A percentile compares a stretch with the other conserved stretches of the same genome.
Conservation (phyloP, 768 basidiomycete species). For the Rhizopogon vinicolor region DNA sequence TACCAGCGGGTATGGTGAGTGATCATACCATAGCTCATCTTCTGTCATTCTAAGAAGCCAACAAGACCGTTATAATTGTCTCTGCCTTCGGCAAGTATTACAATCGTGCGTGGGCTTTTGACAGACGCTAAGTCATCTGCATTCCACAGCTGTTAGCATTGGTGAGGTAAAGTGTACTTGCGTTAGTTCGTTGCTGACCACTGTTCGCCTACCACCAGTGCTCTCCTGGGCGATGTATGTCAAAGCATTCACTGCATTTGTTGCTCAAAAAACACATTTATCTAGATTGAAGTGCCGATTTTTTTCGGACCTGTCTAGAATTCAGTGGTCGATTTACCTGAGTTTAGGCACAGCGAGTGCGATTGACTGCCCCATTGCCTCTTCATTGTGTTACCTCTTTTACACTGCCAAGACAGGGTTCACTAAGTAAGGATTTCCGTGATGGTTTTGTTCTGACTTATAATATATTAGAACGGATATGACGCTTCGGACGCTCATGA, state of each 20-base stretch:
- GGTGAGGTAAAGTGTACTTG: neutral
- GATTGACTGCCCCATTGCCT: slow-evolving; percentile 16
- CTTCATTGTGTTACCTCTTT: neutral
- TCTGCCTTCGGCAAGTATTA: neutral
- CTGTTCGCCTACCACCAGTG: neutral
- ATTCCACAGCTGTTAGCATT: neutral
- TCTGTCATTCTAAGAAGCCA: neutral
- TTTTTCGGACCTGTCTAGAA: neutral
- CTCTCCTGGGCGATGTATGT: neutral
- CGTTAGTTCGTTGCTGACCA: neutral
- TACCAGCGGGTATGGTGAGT: neutral
- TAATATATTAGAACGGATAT: neutral
- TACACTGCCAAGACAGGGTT: neutral
- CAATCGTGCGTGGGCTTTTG: neutral
- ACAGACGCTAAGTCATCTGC: neutral
- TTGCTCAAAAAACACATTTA: neutral
- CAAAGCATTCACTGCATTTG: neutral
- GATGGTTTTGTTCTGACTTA: neutral
- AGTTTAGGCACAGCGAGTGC: slow-evolving; percentile 30
- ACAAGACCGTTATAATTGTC: neutral
- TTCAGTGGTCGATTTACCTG: neutral
- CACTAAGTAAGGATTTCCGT: neutral
- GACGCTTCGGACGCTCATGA: neutral
- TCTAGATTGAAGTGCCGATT: neutral
- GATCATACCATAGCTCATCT: neutral